A percentile compares a stretch with the other conserved stretches of the same genome.
phyloP scores from a whole-genome alignment of 805 yeast species.

The Huiozyma sinensis region DNA sequence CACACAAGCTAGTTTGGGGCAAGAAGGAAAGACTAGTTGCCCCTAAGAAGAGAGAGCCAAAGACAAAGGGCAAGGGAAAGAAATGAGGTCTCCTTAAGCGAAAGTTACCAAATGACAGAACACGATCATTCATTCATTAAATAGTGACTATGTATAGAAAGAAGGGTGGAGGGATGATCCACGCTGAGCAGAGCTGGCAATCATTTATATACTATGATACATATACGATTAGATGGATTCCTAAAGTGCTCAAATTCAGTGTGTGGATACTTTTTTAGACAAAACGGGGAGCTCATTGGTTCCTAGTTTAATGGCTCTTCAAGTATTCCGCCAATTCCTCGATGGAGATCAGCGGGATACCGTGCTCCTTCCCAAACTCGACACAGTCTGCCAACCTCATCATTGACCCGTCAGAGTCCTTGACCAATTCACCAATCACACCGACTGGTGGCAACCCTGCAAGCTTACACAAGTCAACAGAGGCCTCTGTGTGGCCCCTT shows the following conservation, averaged over 20 bases:
- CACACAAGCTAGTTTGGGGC: conserved; percentile 74
- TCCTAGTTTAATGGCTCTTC: not conserved
- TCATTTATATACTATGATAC: too few species aligned
- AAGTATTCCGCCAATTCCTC: conserved; percentile 57
- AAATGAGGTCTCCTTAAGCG: not conserved
- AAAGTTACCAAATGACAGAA: too few species aligned
- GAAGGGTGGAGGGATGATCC: too few species aligned
- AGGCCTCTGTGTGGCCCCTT: conserved; percentile 96
- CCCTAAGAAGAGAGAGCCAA: conserved; percentile 44
- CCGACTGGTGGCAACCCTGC: conserved; percentile 78
- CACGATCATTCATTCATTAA: too few species aligned
- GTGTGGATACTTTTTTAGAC: too few species aligned
- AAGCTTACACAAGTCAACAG: conserved; percentile 72
- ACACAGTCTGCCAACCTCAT: conserved; percentile 84
- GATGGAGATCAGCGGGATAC: conserved; percentile 66
- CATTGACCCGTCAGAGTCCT: conserved; percentile 90
- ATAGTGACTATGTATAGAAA: too few species aligned
- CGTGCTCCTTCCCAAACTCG: conserved; percentile 50
- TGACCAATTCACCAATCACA: conserved; percentile 87
- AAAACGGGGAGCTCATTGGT: too few species aligned
- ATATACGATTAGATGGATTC: too few species aligned
- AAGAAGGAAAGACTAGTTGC: conserved; percentile 63
- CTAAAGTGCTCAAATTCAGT: too few species aligned
- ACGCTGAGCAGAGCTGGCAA: too few species aligned
- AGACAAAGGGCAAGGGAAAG: conserved; percentile 5